Evolutionary conservation across 2,329 filamentous ascomycete species (phyloP).

Genomic region (Colletotrichum incanum): DNA sequence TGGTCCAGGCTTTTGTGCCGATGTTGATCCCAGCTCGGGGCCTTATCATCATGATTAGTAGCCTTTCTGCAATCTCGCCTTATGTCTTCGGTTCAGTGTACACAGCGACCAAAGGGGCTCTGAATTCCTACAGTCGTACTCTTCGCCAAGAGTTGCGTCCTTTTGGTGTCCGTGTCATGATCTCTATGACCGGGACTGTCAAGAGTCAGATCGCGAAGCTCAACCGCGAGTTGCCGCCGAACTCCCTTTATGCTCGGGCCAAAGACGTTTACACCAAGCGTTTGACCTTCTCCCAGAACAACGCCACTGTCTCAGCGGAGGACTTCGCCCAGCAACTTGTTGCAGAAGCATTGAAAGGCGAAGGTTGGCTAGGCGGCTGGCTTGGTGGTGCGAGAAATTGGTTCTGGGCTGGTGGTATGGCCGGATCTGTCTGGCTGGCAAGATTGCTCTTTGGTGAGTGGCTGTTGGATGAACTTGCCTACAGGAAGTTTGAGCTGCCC

Average conservation of each 20-base stretch:
- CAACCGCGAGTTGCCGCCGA: slow-evolving; percentile 59
- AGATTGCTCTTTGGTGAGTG: slow-evolving; percentile 51
- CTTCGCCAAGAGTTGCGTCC: slow-evolving; percentile 69
- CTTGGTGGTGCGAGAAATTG: slow-evolving; percentile 54
- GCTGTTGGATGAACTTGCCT: slow-evolving; percentile 49
- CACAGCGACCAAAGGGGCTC: slow-evolving; percentile 70
- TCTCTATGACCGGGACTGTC: slow-evolving; percentile 70
- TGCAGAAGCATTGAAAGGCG: slow-evolving; percentile 57
- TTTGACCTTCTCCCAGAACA: slow-evolving; percentile 65
- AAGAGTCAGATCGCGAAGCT: slow-evolving; percentile 64
- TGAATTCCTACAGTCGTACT: slow-evolving; percentile 67
- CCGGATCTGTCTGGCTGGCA: slow-evolving; percentile 49
- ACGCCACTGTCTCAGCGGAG: slow-evolving; percentile 61
- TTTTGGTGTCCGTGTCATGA: slow-evolving; percentile 71
- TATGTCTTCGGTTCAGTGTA: slow-evolving; percentile 70
- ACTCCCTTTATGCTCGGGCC: slow-evolving; percentile 64
- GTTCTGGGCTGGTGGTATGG: slow-evolving; percentile 54
- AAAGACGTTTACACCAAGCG: slow-evolving; percentile 62
- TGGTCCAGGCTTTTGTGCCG: slow-evolving; percentile 65
- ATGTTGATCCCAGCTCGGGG: slow-evolving; percentile 66
- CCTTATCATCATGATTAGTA: slow-evolving; percentile 70
- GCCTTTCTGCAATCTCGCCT: slow-evolving; percentile 64
- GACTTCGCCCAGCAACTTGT: slow-evolving; percentile 62
- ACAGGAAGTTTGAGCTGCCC: slow-evolving; percentile 59
- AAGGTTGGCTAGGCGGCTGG: slow-evolving; percentile 53